Evolutionary conservation across 805 yeast species (phyloP), one percentile per base, ranked within the genome.

Genomic region (Barnettozyma vustinii): DNA sequence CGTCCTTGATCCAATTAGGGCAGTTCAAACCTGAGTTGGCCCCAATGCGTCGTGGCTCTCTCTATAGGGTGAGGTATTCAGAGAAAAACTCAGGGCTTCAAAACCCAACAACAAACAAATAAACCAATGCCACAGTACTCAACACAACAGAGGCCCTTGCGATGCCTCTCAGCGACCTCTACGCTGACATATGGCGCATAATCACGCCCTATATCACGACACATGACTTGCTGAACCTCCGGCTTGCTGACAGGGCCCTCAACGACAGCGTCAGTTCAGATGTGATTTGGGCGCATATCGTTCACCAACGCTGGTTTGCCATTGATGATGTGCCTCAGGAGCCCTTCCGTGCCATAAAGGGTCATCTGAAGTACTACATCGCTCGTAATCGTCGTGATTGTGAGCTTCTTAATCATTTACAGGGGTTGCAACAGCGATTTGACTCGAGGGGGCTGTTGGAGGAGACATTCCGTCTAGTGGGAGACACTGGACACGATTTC

Each of bases 131-230:
- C 10, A 18, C 13, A 18, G 16, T 23, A 36, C 39, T 18, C 3
- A 13, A 12, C n/a, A 12, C 16, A 30, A 30, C 7, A 12, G 6
- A 5, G 39, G 21, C 39, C 20, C 7, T 16, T 6, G 8, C 30
- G 25, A 43, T 46, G 51, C 46, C 52, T 27, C 36, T 44, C 39
- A 45, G 43, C 16, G 56, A 51, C 37, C 52, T 53, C 35, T 56
- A 57, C 40, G 44, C 50, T 27, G 59, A 58, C 37, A 50, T 58
- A 7, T 58, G 61, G 61, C 23, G 27, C 18, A 20, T 25, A 13
- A 43, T 56, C 2, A 42, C 51, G 7, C 32, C 20, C 1, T n/a
- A 33, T 1, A 37, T 56, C 15, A 25, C 33, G 3, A 36, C 47
- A 1, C 12, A 21, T 4, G 62, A 59, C 40, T 32, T 57, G 5